Conservation (phyloP, 2,329 filamentous ascomycete genomes). For the Xylaria sp. region DNA sequence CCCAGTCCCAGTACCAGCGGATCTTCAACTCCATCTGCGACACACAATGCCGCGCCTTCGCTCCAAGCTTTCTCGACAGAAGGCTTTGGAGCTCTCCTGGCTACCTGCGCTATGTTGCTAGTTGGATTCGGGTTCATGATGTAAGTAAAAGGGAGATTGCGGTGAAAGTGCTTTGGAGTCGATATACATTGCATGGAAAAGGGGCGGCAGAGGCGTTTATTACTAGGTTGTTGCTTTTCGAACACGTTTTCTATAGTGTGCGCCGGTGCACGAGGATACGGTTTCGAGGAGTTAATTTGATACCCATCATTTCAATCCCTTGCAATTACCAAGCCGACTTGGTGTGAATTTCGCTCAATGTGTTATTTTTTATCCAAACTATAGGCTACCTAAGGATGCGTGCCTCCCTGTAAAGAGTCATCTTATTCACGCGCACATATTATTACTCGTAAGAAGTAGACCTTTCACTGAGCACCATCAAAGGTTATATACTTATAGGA, state of each 20-base stretch:
- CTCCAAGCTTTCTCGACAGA: slow-evolving; percentile 33
- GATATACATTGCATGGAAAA: background rate
- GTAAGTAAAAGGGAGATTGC: slow-evolving; percentile 12
- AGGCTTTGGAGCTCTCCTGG: slow-evolving; percentile 36
- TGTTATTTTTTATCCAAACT: background rate
- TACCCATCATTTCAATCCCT: slow-evolving; percentile 20
- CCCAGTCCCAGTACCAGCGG: background rate
- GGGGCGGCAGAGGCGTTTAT: slow-evolving; percentile 13
- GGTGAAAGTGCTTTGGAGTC: background rate
- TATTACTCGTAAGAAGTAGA: too few species aligned
- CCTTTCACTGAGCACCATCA: too few species aligned
- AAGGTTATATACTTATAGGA: too few species aligned
- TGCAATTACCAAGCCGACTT: background rate
- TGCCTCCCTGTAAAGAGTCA: too few species aligned
- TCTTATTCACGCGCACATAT: too few species aligned
- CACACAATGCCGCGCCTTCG: slow-evolving; percentile 40
- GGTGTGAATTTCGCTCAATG: background rate
- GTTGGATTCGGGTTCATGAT: slow-evolving; percentile 39
- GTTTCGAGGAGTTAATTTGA: slow-evolving; percentile 24
- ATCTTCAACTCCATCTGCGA: slow-evolving; percentile 30
- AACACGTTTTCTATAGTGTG: background rate
- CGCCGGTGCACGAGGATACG: background rate
- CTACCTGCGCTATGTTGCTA: slow-evolving; percentile 37
- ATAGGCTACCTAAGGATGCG: too few species aligned
- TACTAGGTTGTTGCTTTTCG: slow-evolving; percentile 1